Base-by-base conservation (phyloP, 257 asterid species). In the Capsicum baccatum region DNA sequence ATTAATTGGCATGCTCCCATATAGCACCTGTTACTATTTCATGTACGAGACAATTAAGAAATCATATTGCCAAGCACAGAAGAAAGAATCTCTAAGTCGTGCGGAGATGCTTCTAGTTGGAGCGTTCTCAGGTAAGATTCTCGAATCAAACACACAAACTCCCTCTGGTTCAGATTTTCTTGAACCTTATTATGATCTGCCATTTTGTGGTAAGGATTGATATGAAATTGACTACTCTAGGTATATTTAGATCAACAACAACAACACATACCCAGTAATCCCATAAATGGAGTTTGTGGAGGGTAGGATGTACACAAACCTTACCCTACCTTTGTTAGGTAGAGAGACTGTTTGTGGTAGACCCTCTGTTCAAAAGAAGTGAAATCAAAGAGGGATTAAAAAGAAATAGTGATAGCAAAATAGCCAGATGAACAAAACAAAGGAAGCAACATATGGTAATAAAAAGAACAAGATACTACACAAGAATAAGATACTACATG, bases 1-100 rank as follows among this genome's bases (percentile, higher is more conserved):
- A 39, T 86, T 96, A 90, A 80, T 96, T 9, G 99, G 99, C 89
- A 96, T 96, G 99, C 98, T 96, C 82, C 99, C 99, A 54, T 96
- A 96, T 88, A 96, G 99, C 87, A 96, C 99, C 0, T 94, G 97
- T 81, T 94, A 89, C 92, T 96, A 96, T 84, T 96, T 96, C 91
- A 93, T 96, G 98, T 96, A 96, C 54, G 99, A 96, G 87, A 94
- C 97, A 10, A 89, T 96, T 89, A 96, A 96, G 91, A 96, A 88
- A 83, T 92, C 99, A 8, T 93, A 94, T 88, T 96, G 99, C 91
- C 15, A 50, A 52, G 85, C 94, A 68, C 90, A 91, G 90, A 91
- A 91, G 67, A 94, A 92, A 83, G 83, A 87, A 81, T 89, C 96
- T 62, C 85, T 96, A 80, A 88, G 87, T 83, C 98, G 98, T 71